These are phyloP conservation scores for Vickermania spadyakhi DNA, from an alignment of 208 protist species.

Conservation along the genomic window DNA sequence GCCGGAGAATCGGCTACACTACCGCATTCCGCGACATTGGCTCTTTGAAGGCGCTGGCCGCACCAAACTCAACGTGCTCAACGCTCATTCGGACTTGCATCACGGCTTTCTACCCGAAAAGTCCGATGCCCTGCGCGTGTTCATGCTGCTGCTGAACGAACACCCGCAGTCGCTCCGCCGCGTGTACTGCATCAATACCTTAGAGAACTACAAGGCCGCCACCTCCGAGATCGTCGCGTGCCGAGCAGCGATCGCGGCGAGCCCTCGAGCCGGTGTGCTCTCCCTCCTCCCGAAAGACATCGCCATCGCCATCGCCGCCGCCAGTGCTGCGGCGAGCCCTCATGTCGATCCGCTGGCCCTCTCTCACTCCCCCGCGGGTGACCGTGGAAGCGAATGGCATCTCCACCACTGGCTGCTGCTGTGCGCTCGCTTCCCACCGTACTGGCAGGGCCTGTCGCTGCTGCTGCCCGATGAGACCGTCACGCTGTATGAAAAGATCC, in stretches of 20 bases:
- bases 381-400: not conserved
- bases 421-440: not conserved
- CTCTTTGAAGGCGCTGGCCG: constrained; percentile 14
- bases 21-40: constrained; percentile 61
- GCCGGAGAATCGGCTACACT: constrained; percentile 43
- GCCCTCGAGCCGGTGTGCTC: not conserved
- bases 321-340: not conserved
- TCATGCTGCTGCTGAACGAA: constrained; percentile 71
- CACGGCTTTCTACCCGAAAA: constrained; percentile 20
- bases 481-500: constrained; percentile 31
- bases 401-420: not conserved
- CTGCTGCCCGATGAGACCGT: constrained; percentile 46
- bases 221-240: not conserved
- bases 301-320: not conserved
- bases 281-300: not conserved
- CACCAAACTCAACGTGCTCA: constrained; percentile 37
- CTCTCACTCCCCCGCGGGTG: no score
- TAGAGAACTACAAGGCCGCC: constrained; percentile 36
- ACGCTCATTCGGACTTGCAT: constrained; percentile 30
- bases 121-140: constrained; percentile 61
- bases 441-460: constrained; percentile 21
- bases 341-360: no score
- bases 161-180: constrained; percentile 20
- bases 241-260: not conserved
- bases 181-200: constrained; percentile 53